A percentile compares a stretch with the other conserved stretches of the same genome.
Conservation (phyloP, 441 rosid species). For the Arabidopsis hybrid region DNA sequence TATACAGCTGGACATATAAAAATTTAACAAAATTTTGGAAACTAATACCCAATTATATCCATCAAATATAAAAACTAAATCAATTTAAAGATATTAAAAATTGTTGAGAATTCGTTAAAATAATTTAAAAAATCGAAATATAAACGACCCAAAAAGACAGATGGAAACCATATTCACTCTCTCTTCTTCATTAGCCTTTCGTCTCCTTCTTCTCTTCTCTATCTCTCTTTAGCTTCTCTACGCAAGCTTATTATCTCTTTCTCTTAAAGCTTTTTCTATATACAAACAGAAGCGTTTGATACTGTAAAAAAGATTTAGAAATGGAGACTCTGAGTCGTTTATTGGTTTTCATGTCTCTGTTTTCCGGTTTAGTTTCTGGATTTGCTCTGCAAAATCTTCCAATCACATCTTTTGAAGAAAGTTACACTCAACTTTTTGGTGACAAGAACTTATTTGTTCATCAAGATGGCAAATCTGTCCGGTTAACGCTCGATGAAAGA, state of each 20-base stretch:
- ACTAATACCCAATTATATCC: slow-evolving; percentile 14
- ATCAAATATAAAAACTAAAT: slow-evolving; percentile 2
- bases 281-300: too few species aligned
- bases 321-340: slow-evolving; percentile 40
- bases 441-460: slow-evolving; percentile 77
- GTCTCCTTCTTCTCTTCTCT: slow-evolving; percentile 20
- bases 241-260: slow-evolving; percentile 38
- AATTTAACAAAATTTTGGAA: not conserved
- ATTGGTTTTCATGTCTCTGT: slow-evolving; percentile 43
- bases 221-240: slow-evolving; percentile 35
- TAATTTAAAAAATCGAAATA: slow-evolving; percentile 29
- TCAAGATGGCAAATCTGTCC: slow-evolving; percentile 86
- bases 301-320: not conserved
- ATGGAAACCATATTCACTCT: slow-evolving; percentile 38
- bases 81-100: slow-evolving; percentile 5
- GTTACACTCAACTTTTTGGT: slow-evolving; percentile 90
- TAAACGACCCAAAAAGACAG: slow-evolving; percentile 40
- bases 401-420: slow-evolving; percentile 80
- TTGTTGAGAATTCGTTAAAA: slow-evolving; percentile 7
- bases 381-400: slow-evolving; percentile 54
- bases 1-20: not conserved
- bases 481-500: slow-evolving; percentile 81
- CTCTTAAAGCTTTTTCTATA: slow-evolving; percentile 7
- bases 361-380: slow-evolving; percentile 61
- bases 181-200: slow-evolving; percentile 11